A percentile compares a stretch with the other conserved stretches of the same genome.
Conservation (phyloP, 2,329 filamentous ascomycete genomes). For the Fusarium sp. region DNA sequence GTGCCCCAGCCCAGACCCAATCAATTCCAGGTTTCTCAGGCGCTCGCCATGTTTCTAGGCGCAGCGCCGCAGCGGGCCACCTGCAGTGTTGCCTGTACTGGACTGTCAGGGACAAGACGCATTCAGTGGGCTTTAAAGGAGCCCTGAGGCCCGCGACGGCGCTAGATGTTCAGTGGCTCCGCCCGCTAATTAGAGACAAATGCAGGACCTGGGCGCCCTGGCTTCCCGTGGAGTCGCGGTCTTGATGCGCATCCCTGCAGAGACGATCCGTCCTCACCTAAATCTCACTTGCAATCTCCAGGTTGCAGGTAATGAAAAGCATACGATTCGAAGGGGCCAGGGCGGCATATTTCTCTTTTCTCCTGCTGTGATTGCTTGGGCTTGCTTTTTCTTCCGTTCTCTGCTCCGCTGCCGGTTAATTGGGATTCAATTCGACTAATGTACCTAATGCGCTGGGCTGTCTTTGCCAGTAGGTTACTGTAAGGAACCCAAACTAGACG, state of each 20-base stretch:
- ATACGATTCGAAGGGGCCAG: slow-evolving; percentile 21
- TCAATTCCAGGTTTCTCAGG: slow-evolving; percentile 37
- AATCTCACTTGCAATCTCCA: slow-evolving; percentile 51
- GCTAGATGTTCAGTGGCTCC: slow-evolving; percentile 46
- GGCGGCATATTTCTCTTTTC: slow-evolving; percentile 16
- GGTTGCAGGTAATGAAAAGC: slow-evolving; percentile 31
- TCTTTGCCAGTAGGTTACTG: slow-evolving; percentile 23
- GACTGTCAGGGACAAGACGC: slow-evolving; percentile 17
- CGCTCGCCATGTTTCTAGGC: slow-evolving; percentile 16
- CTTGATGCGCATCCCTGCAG: slow-evolving; percentile 51
- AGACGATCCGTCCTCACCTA: slow-evolving; percentile 50
- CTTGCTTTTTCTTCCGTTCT: slow-evolving; percentile 14
- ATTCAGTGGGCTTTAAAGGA: slow-evolving; percentile 34
- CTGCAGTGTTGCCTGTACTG: slow-evolving; percentile 13
- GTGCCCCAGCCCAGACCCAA: slow-evolving; percentile 39
- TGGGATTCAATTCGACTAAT: slow-evolving; percentile 17
- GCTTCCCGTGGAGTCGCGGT: slow-evolving; percentile 30
- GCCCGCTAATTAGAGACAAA: slow-evolving; percentile 45
- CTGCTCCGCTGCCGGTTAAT: slow-evolving; percentile 16
- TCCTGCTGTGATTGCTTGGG: slow-evolving; percentile 9
- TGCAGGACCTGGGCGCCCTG: slow-evolving; percentile 41
- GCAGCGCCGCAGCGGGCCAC: slow-evolving; percentile 35
- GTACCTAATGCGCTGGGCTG: slow-evolving; percentile 16
- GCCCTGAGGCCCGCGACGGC: slow-evolving; percentile 43
- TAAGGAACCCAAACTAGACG: slow-evolving; percentile 22